Percentiles rank a stretch among this genome's conserved stretches.
These are phyloP conservation scores for Ceratobasidium sp. DNA, from an alignment of 1,284 basidiomycete genomes.

Conservation along the genomic window DNA sequence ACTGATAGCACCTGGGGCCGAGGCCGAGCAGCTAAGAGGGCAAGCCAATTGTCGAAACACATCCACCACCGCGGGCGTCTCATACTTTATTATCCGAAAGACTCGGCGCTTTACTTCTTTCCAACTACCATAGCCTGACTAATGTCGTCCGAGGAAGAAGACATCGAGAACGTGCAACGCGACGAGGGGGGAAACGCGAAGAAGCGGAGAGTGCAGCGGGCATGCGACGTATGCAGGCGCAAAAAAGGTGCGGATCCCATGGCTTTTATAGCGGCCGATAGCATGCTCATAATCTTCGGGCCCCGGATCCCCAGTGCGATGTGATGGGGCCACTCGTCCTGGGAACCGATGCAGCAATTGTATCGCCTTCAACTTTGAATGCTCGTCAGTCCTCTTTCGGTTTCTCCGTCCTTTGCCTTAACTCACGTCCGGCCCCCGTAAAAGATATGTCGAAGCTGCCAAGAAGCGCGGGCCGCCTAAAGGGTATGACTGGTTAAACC, in stretches of 20 bases:
- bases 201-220: constrained; percentile 54
- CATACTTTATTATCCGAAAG: not conserved
- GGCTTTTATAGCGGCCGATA: not conserved
- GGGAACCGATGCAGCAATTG: constrained; percentile 82
- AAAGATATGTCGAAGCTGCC: constrained; percentile 70
- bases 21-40: constrained; percentile 30
- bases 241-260: constrained; percentile 66
- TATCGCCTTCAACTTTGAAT: constrained; percentile 76
- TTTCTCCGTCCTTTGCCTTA: not conserved
- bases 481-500: constrained; percentile 66
- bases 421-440: constrained; percentile 67
- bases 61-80: constrained; percentile 14
- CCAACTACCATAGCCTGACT: too few relatives aligned
- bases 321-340: constrained; percentile 47
- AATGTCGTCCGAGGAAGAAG: constrained; percentile 69
- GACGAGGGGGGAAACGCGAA: constrained; percentile 47
- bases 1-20: constrained; percentile 11
- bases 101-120: not conserved
- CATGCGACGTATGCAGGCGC: constrained; percentile 80
- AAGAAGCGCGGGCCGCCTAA: constrained; percentile 90
- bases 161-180: constrained; percentile 59
- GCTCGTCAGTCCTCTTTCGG: constrained; percentile 72
- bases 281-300: constrained; percentile 16
- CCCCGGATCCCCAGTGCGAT: constrained; percentile 44
- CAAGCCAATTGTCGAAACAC: constrained; percentile 10